Evolutionary conservation across 306 rosid species (phyloP), one percentile per base, ranked within the genome.

Genomic region (Fagus sylvatica): DNA sequence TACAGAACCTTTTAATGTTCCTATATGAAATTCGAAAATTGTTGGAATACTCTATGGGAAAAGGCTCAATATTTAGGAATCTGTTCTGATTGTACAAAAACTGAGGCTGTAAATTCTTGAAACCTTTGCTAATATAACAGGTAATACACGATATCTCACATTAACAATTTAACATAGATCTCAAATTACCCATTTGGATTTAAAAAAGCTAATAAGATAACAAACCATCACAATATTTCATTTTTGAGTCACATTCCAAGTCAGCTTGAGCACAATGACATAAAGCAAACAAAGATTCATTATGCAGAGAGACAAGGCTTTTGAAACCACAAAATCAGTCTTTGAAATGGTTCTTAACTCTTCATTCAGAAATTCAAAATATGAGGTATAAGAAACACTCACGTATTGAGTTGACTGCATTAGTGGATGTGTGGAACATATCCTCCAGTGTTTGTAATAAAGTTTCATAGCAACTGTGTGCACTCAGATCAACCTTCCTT

Each of bases 401-500:
- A 95, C 99, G 77, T 79, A 83, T 78, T 80, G 86, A 82, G 66
- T 81, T 81, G 56, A 73, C 81, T 40, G 74, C 74, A 74, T 87
- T 69, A 39, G 90, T 82, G 7, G 94, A 82, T 70, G 78, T 95
- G 3, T 68, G 81, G 76, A 95, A 95, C 99, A 95, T 93, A 79
- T 95, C 90, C 84, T 93, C 98, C 87, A 95, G 68, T 0, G 89
- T 76, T 41, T 66, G 82, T 0, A 94, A 89, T 56, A 95, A 84
- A 82, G 94, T 87, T 82, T 86, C 96, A 77, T 95, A 95, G 80
- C 91, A 78, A 17, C 85, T 86, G 78, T 95, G 96, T 71, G 90
- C 88, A 39, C 89, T 91, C 78, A 95, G 84, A 86, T 95, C 89
- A 77, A 95, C 88, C 89, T 95, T 95, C 75, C 99, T 85, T 78